These are phyloP conservation scores for Trichosporon asahii DNA, from an alignment of 1,284 basidiomycete species.

Conservation along the genomic window DNA sequence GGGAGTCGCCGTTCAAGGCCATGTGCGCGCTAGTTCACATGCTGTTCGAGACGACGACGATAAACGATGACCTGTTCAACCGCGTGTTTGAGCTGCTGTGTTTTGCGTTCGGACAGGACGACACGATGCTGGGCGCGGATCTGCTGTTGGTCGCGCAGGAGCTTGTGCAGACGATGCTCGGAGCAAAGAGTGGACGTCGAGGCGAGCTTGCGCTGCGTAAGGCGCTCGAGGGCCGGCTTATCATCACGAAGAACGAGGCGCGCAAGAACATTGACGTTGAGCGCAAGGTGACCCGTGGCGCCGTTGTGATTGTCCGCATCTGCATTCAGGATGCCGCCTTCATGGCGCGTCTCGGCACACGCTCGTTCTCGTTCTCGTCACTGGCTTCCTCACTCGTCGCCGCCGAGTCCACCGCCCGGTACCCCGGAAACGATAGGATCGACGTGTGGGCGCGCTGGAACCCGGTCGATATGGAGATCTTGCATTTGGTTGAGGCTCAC, in stretches of 20 bases:
- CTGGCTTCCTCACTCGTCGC: conserved; percentile 39
- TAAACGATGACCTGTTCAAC: conserved; percentile 39
- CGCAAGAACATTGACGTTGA: conserved; percentile 30
- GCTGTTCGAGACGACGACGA: conserved; percentile 32
- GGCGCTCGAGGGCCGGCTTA: conserved; percentile 37
- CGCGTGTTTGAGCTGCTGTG: conserved; percentile 39
- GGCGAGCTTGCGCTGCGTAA: conserved; percentile 39
- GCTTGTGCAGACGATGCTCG: conserved; percentile 35
- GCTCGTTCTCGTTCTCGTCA: conserved; percentile 32
- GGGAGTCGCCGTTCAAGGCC: conserved; percentile 32
- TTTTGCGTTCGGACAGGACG: conserved; percentile 40
- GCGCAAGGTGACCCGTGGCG: conserved; percentile 40
- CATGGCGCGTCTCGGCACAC: conserved; percentile 16
- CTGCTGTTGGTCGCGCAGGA: conserved; percentile 28
- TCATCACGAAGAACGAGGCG: conserved; percentile 21
- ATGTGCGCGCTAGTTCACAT: conserved; percentile 34
- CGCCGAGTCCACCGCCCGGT: conserved; percentile 36
- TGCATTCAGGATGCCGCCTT: conserved; percentile 33
- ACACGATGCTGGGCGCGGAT: conserved; percentile 28
- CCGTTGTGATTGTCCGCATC: conserved; percentile 37
- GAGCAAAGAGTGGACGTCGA: conserved; percentile 35
- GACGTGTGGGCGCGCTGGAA: conserved; percentile 36
- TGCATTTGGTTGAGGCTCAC: conserved; percentile 44
- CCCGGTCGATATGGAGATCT: conserved; percentile 43
- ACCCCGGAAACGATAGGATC: conserved; percentile 25